Percentiles rank a stretch among this genome's conserved stretches.
Evolutionary conservation across 2,329 filamentous ascomycete species (phyloP).

Genomic region (Fusarium sp.): DNA sequence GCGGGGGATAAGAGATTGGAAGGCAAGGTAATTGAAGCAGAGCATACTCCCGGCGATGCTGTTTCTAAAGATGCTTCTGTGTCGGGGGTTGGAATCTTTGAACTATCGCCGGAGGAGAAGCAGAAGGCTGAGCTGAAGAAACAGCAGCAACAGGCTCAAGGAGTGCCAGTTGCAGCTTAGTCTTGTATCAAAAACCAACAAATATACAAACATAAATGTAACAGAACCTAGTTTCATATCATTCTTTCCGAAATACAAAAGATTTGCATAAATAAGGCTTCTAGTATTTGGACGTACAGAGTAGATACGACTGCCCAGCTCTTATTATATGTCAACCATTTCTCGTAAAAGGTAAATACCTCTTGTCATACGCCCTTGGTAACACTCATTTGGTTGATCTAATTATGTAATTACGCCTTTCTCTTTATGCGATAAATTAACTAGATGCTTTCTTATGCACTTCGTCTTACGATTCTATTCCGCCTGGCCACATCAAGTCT

Average conservation of each 20-base stretch:
- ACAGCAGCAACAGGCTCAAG: neutral
- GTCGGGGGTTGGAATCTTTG: conserved; percentile 49
- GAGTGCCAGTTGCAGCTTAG: neutral
- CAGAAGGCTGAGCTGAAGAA: conserved; percentile 6
- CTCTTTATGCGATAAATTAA: too few relatives aligned
- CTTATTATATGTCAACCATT: too few relatives aligned
- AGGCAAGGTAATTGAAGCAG: conserved; percentile 48
- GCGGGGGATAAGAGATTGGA: conserved; percentile 40
- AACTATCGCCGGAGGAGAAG: conserved; percentile 47
- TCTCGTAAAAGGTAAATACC: too few relatives aligned
- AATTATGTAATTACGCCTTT: too few relatives aligned
- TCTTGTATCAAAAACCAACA: accelerated
- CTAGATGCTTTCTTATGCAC: neutral
- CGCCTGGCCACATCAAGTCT: neutral
- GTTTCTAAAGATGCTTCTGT: too few relatives aligned
- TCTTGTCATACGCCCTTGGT: too few relatives aligned
- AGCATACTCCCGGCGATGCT: neutral
- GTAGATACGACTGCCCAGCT: too few relatives aligned
- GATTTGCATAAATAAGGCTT: too few relatives aligned
- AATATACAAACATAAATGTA: neutral
- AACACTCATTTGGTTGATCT: too few relatives aligned
- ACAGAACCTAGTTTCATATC: too few relatives aligned
- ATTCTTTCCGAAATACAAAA: too few relatives aligned
- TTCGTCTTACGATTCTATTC: neutral
- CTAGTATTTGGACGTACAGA: too few relatives aligned